Base-by-base conservation (phyloP, 371 early-diverging fungal species). In the Dinochytrium kinnereticum region DNA sequence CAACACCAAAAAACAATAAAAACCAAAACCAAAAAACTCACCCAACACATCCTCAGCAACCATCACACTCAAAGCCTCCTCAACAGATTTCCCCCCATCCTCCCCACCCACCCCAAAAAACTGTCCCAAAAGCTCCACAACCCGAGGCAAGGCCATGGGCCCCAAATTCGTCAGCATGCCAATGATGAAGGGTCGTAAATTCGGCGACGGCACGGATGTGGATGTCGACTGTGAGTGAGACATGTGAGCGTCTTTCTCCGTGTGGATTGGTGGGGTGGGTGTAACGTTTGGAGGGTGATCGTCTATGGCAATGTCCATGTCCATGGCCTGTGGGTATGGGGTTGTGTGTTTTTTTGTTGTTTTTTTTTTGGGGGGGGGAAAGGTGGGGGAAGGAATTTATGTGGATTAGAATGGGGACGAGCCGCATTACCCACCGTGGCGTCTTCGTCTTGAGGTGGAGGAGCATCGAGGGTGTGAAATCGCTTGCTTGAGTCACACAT, bases 141-240 rank as follows among this genome's bases (percentile, higher is more conserved):
- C 24, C 34, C 36, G 3, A 3, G 7, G 13, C n/a, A 13, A 31
- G 34, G 15, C 26, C 61, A 61, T 61, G 34, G 3, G 15, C 5
- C 61, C 61, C 34, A 61, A 37, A 37, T 61, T 61, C 7, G 31
- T 37, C 36, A 61, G 34, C 61, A 61, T 61, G 3, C 61, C 61
- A 5, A 61, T 2, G 2, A 61, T 26, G 26, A 61, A 61, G 2
- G 31, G 61, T 24, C 36, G 3, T 10, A 37, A 15, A 28, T 33
- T 7, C 26, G 15, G 2, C 26, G 7, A 7, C 2, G 36, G 13
- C 13, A 26, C 61, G 7, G 61, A 24, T 19, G 61, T 61, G 34
- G 57, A 26, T 55, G 26, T 55, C 57, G 24, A 30, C 10, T 30
- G 10, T 10, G 17, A 17, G 5, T 55, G 57, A 19, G 24, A 30